phyloP scores from a whole-genome alignment of 2,329 filamentous ascomycete species.

The Cryoendolithus antarcticus region DNA sequence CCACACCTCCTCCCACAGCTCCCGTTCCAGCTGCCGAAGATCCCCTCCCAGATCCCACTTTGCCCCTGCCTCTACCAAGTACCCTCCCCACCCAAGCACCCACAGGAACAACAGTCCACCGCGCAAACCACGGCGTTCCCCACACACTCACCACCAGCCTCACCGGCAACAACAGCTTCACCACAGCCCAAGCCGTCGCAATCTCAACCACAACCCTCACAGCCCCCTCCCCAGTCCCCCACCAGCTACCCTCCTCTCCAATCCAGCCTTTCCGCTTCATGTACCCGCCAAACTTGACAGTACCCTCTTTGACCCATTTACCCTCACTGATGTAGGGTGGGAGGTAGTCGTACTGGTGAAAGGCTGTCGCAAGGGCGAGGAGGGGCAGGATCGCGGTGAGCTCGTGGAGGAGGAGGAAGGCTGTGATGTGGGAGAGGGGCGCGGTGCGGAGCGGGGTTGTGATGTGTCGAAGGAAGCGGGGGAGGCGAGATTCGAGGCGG shows the following conservation, averaged over 20 bases:
- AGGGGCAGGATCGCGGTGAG: slow-evolving; percentile 76
- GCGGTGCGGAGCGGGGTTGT: slow-evolving; percentile 59
- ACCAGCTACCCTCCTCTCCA: slow-evolving; percentile 32
- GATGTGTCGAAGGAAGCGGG: slow-evolving; percentile 55
- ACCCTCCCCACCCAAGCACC: slow-evolving; percentile 25
- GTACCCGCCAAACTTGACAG: slow-evolving; percentile 65
- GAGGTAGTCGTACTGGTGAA: slow-evolving; percentile 69
- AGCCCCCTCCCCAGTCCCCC: slow-evolving; percentile 31
- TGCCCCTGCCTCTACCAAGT: not conserved
- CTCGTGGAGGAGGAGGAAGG: slow-evolving; percentile 86
- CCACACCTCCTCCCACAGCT: slow-evolving; percentile 21
- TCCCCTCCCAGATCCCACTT: not conserved
- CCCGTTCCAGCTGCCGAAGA: slow-evolving; percentile 22
- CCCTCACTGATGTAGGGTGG: slow-evolving; percentile 46
- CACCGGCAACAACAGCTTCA: slow-evolving; percentile 69
- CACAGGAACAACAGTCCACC: slow-evolving; percentile 43
- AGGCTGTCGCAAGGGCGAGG: slow-evolving; percentile 58
- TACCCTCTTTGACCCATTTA: slow-evolving; percentile 46
- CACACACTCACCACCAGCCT: slow-evolving; percentile 69
- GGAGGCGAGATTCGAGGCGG: slow-evolving; percentile 36
- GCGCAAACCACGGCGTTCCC: slow-evolving; percentile 87
- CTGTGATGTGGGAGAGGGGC: slow-evolving; percentile 68
- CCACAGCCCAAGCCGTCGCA: slow-evolving; percentile 81
- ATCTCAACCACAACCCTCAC: slow-evolving; percentile 50
- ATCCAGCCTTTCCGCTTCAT: slow-evolving; percentile 75